Evolutionary conservation across 306 rosid species (phyloP).

Genomic region (Hippophae gyantsensis): DNA sequence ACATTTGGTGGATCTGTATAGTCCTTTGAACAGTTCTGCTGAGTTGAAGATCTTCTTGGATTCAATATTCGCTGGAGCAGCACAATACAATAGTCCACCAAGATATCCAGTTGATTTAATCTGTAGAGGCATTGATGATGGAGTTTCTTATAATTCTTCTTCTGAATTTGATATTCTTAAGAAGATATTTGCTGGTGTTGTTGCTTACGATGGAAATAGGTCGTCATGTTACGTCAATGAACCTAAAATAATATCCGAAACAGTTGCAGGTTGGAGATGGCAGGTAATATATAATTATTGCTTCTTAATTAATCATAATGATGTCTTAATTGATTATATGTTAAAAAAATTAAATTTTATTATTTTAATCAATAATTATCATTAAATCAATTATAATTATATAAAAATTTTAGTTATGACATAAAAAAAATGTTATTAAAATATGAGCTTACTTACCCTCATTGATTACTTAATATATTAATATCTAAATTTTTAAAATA

Average conservation of each 20-base stretch:
- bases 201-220: conserved; percentile 29
- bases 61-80: conserved; percentile 12
- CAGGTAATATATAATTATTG: conserved; percentile 36
- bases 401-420: too few relatives aligned
- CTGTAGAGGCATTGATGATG: conserved; percentile 51
- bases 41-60: conserved; percentile 33
- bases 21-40: conserved; percentile 28
- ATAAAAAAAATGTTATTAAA: too few relatives aligned
- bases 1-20: conserved; percentile 5
- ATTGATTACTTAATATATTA: too few relatives aligned
- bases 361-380: too few relatives aligned
- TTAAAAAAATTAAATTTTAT: too few relatives aligned
- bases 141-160: too few relatives aligned
- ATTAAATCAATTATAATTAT: too few relatives aligned
- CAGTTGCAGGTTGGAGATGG: conserved; percentile 55
- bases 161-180: conserved; percentile 23
- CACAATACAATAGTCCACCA: conserved; percentile 59
- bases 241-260: conserved; percentile 29
- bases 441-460: too few relatives aligned
- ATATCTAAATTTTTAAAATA: too few relatives aligned
- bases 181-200: conserved; percentile 53
- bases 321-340: too few relatives aligned
- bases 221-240: conserved; percentile 35
- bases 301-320: too few relatives aligned
- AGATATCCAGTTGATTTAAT: conserved; percentile 39